Evolutionary conservation across 352 stramenopile genomes (phyloP).

Genomic region (Pythium plurisporium): DNA sequence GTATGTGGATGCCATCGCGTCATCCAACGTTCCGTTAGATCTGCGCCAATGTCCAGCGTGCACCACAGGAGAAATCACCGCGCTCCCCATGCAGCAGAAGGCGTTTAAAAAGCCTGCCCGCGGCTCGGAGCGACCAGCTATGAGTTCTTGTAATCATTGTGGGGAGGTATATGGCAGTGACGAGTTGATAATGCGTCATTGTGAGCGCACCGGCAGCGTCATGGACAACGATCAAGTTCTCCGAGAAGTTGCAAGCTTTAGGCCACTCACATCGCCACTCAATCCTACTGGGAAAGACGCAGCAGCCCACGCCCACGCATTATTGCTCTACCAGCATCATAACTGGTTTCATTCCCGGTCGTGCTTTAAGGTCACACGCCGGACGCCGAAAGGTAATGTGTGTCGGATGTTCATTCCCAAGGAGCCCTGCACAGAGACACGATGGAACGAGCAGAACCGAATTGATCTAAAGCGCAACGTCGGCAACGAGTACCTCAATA

Average conservation of each 20-base stretch:
- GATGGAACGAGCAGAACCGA: neutral
- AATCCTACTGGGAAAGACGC: neutral
- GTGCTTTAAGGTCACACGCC: slow-evolving; percentile 2
- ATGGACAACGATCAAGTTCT: no score
- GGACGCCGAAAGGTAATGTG: slow-evolving; percentile 2
- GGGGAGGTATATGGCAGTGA: no score
- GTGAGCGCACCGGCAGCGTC: no score
- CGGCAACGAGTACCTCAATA: slow-evolving; percentile 11
- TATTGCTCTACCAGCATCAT: slow-evolving; percentile 6
- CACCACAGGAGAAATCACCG: neutral
- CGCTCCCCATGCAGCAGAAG: neutral
- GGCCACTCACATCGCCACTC: neutral
- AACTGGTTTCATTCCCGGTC: neutral
- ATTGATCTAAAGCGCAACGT: neutral
- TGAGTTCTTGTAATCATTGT: no score
- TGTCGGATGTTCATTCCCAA: slow-evolving; percentile 14
- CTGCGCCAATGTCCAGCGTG: neutral
- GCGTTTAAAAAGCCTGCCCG: no score
- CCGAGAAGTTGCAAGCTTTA: neutral
- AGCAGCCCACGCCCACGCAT: neutral
- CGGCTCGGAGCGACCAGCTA: no score
- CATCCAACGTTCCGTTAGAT: neutral
- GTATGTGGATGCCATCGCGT: neutral
- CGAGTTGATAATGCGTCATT: no score
- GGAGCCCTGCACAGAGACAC: neutral